Conservation (phyloP, 164 flowering plant genomes). For the Buxus sempervirens region DNA sequence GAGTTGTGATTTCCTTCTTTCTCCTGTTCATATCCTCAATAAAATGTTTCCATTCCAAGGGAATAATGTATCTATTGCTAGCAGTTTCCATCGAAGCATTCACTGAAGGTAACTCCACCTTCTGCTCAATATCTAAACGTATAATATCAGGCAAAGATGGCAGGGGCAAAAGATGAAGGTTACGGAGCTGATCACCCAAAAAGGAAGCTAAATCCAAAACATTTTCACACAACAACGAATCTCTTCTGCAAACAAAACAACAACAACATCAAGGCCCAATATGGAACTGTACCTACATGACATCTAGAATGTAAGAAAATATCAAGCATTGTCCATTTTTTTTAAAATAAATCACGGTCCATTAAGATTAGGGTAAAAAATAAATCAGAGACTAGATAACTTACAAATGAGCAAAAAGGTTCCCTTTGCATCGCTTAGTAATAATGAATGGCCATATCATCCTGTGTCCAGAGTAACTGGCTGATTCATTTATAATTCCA, state of each 20-base stretch:
- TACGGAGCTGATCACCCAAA: constrained; percentile 74
- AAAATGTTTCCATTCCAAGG: constrained; percentile 56
- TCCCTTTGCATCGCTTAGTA: constrained; percentile 79
- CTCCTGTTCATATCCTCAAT: constrained; percentile 42
- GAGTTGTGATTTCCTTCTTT: constrained; percentile 46
- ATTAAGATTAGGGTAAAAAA: too few relatives aligned
- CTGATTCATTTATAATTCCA: constrained; percentile 26
- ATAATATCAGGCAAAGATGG: constrained; percentile 34
- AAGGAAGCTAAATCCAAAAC: constrained; percentile 62
- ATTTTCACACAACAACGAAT: constrained; percentile 54
- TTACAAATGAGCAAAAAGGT: constrained; percentile 75
- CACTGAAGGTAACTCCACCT: constrained; percentile 11
- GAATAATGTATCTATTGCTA: constrained; percentile 22
- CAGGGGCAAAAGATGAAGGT: constrained; percentile 71
- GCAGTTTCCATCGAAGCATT: constrained; percentile 23
- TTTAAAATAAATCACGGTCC: background rate
- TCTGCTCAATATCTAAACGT: constrained; percentile 16
- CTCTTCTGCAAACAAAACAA: constrained; percentile 57
- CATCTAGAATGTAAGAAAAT: background rate
- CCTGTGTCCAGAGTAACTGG: constrained; percentile 26
- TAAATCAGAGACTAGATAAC: constrained; percentile 21
- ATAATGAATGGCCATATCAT: constrained; percentile 76
- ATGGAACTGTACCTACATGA: background rate
- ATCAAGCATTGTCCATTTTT: too few relatives aligned
- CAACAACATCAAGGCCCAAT: constrained; percentile 1